Base-by-base conservation (phyloP, 2,329 filamentous ascomycete genomes). In the Coccinonectria pachysandricola region DNA sequence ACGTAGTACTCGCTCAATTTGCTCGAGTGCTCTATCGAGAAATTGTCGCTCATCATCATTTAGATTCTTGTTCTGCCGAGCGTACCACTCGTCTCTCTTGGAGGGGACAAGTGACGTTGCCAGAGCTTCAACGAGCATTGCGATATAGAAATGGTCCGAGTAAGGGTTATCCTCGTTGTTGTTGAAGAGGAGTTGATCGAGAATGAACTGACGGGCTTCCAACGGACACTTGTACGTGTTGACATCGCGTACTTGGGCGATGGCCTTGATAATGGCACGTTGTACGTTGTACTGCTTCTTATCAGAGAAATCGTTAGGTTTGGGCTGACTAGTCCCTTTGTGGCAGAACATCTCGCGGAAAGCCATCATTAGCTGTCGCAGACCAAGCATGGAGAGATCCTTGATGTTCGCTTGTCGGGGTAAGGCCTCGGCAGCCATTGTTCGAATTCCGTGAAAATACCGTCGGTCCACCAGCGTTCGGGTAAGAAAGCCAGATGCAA, bases 381-480 rank as follows among this genome's bases (percentile, higher is more conserved):
- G 63, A 3, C 91, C 88, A 19, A 92, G 73, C 67, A 80, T 83
- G 27, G 80, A 69, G 10, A 59, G 49, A 28, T 78, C 72, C 31
- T 78, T 69, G 27, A 65, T 60, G 13, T 70, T 77, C 19, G 82
- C 80, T 49, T 92, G 85, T 27, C 75, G 75, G 6, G 83, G 75
- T 17, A 98, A 62, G 24, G 80, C 78, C 27, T 79, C 66, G 2
- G 85, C 83, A 6, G 91, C 91, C 64, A 91, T 79, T 4, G 77
- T 77, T 12, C 91, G 79, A 42, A 98, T 88, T 7, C 87, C 88
- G 50, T 95, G 79, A 48, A 91, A 98, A 53, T 98, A 98, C 19
- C 91, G 77, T 23, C 70, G 71, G 52, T 98, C 91, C 65, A 95
- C 81, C 15, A 96, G 62, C 1, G 91, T 98, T 27, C 91, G 75